Percentiles rank a stretch among this genome's conserved stretches.
phyloP scores from a whole-genome alignment of 371 early-diverging fungal species.

The Parasitella parasitica region DNA sequence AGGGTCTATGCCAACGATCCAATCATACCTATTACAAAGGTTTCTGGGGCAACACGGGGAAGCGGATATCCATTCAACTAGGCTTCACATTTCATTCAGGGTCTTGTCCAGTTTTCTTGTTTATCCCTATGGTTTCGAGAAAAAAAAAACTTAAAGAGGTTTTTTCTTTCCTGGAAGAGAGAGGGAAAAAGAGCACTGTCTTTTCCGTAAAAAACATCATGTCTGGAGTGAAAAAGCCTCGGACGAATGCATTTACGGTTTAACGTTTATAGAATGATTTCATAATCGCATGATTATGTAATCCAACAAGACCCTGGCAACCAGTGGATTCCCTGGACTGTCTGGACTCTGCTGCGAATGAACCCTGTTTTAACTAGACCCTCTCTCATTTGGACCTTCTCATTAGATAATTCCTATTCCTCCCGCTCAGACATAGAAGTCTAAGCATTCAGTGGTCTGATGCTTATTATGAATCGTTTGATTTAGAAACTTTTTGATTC shows the following conservation, averaged over 20 bases:
- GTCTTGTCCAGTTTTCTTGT: too few relatives aligned
- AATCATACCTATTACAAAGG: constrained; percentile 7
- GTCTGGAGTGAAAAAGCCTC: background rate
- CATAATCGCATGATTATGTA: background rate
- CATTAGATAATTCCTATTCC: too few relatives aligned
- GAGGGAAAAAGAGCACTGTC: too few relatives aligned
- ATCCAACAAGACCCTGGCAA: constrained; percentile 8
- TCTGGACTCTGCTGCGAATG: background rate
- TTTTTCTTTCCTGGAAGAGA: background rate
- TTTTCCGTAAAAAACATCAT: too few relatives aligned
- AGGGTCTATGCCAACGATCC: constrained; percentile 10
- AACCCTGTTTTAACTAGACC: too few relatives aligned
- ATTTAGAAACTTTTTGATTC: too few relatives aligned
- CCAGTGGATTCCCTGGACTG: background rate
- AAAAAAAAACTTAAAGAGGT: background rate
- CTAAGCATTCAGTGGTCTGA: too few relatives aligned
- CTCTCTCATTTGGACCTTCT: too few relatives aligned
- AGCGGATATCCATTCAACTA: constrained; percentile 12
- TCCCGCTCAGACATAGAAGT: too few relatives aligned
- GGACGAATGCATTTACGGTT: background rate
- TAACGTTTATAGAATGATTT: background rate
- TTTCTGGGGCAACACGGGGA: constrained; percentile 21
- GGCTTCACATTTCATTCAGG: constrained; percentile 6
- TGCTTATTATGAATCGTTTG: too few relatives aligned
- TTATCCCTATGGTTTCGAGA: background rate